phyloP scores from a whole-genome alignment of 768 basidiomycete species.

The Mycena polygramma region DNA sequence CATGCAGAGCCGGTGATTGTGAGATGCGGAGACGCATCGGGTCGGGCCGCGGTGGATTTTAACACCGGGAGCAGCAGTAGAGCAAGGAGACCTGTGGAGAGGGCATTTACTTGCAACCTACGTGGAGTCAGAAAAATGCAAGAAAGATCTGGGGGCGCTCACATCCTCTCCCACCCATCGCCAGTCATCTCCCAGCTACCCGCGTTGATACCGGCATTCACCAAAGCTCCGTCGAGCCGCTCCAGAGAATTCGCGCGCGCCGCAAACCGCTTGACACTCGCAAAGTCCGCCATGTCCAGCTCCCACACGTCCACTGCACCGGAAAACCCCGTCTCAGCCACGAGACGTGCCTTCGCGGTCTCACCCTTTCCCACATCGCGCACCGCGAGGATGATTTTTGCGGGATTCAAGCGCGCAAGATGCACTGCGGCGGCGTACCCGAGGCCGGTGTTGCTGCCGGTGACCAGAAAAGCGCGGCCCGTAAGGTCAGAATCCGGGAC shows the following conservation, averaged over 20 bases:
- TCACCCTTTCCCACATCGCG: not conserved
- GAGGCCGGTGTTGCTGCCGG: slow-evolving; percentile 7
- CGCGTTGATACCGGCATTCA: not conserved
- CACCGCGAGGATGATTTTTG: not conserved
- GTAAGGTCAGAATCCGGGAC: not conserved
- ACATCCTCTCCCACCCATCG: slow-evolving; percentile 4
- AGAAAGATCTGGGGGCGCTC: not conserved
- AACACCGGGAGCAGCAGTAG: slow-evolving; percentile 1
- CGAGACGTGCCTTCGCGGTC: not conserved
- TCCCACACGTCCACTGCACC: not conserved
- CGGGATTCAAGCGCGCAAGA: not conserved
- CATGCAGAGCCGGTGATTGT: slow-evolving; percentile 2
- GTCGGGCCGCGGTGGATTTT: not conserved
- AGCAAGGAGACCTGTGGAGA: not conserved
- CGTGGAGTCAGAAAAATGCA: not conserved
- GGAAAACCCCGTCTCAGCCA: not conserved
- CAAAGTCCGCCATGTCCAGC: slow-evolving; percentile 2
- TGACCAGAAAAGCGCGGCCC: not conserved
- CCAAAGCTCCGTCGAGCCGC: slow-evolving; percentile 4
- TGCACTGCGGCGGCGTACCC: slow-evolving; percentile 4
- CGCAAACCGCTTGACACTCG: slow-evolving; percentile 4
- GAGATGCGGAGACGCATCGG: slow-evolving; percentile 9
- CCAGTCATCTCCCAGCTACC: not conserved
- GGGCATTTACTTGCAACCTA: slow-evolving; percentile 7
- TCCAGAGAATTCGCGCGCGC: not conserved